These are phyloP conservation scores for Pholiota microspora DNA, from an alignment of 768 basidiomycete genomes.

Conservation along the genomic window DNA sequence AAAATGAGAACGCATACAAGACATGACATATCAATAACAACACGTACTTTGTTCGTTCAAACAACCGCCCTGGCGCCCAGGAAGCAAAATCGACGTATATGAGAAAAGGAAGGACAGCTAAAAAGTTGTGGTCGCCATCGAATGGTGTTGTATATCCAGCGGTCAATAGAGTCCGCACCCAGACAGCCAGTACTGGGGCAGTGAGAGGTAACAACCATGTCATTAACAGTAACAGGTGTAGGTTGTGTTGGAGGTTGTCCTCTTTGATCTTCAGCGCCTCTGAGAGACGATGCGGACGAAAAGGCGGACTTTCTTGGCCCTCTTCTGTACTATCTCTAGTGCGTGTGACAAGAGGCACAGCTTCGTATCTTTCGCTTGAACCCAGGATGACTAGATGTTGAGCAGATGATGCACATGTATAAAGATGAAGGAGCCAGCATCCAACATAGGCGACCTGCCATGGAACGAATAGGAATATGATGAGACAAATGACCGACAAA, in stretches of 20 bases:
- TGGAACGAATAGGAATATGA: conserved; percentile 79
- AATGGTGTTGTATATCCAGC: conserved; percentile 80
- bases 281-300: conserved; percentile 1
- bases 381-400: conserved; percentile 11
- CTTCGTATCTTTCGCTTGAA: conserved; percentile 2
- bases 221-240: conserved; percentile 71
- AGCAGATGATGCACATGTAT: conserved; percentile 52
- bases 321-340: conserved; percentile 2
- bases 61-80: conserved; percentile 41
- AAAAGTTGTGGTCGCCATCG: conserved; percentile 74
- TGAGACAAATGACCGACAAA: conserved; percentile 54
- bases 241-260: conserved; percentile 47
- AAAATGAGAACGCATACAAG: conserved; percentile 7
- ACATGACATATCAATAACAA: conserved; percentile 2
- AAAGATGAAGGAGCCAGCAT: conserved; percentile 76
- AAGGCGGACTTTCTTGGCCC: not conserved
- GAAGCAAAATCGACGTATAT: conserved; percentile 61
- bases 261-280: conserved; percentile 17
- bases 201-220: conserved; percentile 78
- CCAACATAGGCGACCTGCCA: conserved; percentile 92
- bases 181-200: conserved; percentile 79
- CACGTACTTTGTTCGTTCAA: conserved; percentile 41
- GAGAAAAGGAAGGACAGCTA: conserved; percentile 63
- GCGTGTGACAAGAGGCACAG: conserved; percentile 14
- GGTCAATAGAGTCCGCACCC: conserved; percentile 83